A percentile compares a stretch with the other conserved stretches of the same genome.
Conservation (phyloP, 1,284 basidiomycete species). For the Vanrija sp. region DNA sequence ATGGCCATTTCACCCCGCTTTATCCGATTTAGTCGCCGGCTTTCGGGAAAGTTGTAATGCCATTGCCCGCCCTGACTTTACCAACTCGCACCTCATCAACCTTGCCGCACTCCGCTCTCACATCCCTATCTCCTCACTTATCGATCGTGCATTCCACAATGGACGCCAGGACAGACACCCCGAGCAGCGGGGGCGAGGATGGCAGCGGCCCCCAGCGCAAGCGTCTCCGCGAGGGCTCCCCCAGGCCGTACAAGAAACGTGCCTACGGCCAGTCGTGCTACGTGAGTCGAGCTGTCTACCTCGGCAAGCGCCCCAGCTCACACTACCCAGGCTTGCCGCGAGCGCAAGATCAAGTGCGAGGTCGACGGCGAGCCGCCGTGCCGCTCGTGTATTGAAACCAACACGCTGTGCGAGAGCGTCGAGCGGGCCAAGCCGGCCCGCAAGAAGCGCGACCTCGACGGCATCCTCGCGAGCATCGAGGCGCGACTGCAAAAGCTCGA, state of each 20-base stretch:
- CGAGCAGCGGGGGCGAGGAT: too few species aligned
- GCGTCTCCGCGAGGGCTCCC: too few species aligned
- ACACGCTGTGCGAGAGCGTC: conserved; percentile 7
- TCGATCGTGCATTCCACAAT: too few species aligned
- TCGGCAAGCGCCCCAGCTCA: background rate
- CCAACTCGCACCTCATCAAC: too few species aligned
- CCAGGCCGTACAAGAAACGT: conserved; percentile 4
- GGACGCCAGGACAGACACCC: too few species aligned
- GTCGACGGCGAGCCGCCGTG: conserved; percentile 3
- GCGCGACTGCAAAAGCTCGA: conserved; percentile 1
- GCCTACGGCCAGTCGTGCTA: conserved; percentile 5
- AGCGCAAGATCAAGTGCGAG: conserved; percentile 12
- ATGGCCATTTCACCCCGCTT: too few species aligned
- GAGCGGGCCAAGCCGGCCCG: background rate
- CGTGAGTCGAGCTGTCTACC: background rate
- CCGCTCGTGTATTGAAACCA: conserved; percentile 2
- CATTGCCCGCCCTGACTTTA: too few species aligned
- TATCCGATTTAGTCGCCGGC: too few species aligned
- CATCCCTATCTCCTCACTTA: too few species aligned
- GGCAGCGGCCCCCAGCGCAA: too few species aligned
- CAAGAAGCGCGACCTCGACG: background rate
- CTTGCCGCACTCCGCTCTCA: too few species aligned
- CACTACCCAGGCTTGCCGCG: conserved; percentile 3
- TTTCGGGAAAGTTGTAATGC: too few species aligned
- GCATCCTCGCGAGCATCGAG: background rate